These are phyloP conservation scores for Xerocomus amazonicus DNA, from an alignment of 1,284 basidiomycete genomes.

Conservation along the genomic window DNA sequence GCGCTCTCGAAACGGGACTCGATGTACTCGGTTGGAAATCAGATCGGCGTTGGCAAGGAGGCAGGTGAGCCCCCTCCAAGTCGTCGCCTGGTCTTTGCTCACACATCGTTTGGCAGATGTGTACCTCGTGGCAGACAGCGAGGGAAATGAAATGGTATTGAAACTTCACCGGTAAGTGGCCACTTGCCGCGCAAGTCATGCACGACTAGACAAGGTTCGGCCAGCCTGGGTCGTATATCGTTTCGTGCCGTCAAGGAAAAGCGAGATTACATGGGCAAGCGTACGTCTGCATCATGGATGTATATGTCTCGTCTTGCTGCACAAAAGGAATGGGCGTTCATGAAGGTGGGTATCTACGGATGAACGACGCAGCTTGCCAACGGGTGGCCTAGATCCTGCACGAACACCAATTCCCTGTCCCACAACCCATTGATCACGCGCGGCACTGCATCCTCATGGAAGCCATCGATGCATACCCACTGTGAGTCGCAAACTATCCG, in stretches of 20 bases:
- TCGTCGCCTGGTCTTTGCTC: neutral
- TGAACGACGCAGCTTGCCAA: neutral
- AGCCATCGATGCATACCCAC: constrained; percentile 91
- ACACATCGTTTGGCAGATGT: constrained; percentile 54
- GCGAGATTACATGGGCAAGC: constrained; percentile 93
- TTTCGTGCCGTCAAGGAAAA: constrained; percentile 98
- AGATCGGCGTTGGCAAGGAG: constrained; percentile 98
- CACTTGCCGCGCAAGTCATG: neutral
- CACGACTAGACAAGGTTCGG: constrained; percentile 8
- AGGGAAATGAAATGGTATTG: constrained; percentile 83
- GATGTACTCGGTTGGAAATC: constrained; percentile 88
- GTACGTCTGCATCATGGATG: constrained; percentile 98
- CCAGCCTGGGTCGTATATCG: constrained; percentile 91
- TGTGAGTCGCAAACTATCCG: constrained; percentile 49
- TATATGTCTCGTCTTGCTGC: constrained; percentile 97
- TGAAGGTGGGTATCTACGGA: constrained; percentile 67
- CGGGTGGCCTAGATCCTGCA: constrained; percentile 71
- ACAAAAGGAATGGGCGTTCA: constrained; percentile 97
- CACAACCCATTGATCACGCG: constrained; percentile 90
- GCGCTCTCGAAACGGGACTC: constrained; percentile 89
- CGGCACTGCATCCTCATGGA: constrained; percentile 97
- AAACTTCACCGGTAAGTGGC: constrained; percentile 81
- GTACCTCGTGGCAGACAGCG: constrained; percentile 85
- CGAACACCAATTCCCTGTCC: constrained; percentile 92
- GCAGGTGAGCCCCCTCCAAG: constrained; percentile 54